Percentiles rank a stretch among this genome's conserved stretches.
These are phyloP conservation scores for Sporormia fimetaria DNA, from an alignment of 495 filamentous ascomycete genomes.

Conservation along the genomic window DNA sequence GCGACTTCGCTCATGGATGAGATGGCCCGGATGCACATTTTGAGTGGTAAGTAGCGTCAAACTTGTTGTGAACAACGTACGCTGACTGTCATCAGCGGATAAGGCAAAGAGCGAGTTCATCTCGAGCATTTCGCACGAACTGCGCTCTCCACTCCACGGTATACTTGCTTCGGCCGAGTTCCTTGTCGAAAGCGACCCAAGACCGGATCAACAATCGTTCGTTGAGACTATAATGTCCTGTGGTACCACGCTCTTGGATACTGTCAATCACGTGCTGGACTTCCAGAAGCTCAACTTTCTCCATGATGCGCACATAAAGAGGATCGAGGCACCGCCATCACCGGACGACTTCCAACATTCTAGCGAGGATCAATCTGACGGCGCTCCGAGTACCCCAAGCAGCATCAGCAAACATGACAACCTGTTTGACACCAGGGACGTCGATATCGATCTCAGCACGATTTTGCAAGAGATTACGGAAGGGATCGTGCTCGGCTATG, in stretches of 20 bases:
- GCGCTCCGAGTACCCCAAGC: not conserved
- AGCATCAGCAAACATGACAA: not conserved
- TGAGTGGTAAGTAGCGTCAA: too few species aligned
- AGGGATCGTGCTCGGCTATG: not conserved
- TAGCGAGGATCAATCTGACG: not conserved
- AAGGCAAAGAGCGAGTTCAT: slow-evolving; percentile 9
- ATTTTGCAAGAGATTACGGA: not conserved
- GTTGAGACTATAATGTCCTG: not conserved
- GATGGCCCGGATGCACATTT: slow-evolving; percentile 23
- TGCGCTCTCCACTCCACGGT: slow-evolving; percentile 14
- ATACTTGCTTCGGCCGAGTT: slow-evolving; percentile 15
- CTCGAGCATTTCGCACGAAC: slow-evolving; percentile 11
- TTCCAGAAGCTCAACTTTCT: slow-evolving; percentile 4
- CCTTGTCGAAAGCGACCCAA: too few species aligned
- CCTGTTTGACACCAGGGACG: not conserved
- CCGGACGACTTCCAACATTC: not conserved
- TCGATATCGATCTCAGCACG: not conserved
- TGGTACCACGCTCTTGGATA: not conserved
- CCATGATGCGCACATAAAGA: slow-evolving; percentile 1
- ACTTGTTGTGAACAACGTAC: too few species aligned
- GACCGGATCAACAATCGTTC: not conserved
- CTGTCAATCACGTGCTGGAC: not conserved
- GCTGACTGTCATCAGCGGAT: too few species aligned
- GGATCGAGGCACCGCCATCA: not conserved
- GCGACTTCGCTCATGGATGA: slow-evolving; percentile 29